These are phyloP conservation scores for Helianthus annuus DNA, from an alignment of 129 eudicot genomes.

Conservation along the genomic window HanXRQr2.0-SUNRISE NC_035438.2:44477389-44477888, in stretches of 20 bases:
- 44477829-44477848: conserved; percentile 72
- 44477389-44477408: too few relatives aligned
- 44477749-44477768: background rate
- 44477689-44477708: conserved; percentile 60
- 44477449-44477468: too few relatives aligned
- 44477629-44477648: conserved; percentile 74
- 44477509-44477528: too few relatives aligned
- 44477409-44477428: too few relatives aligned
- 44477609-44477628: conserved; percentile 60
- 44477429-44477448: too few relatives aligned
- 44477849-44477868: conserved; percentile 67
- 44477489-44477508: too few relatives aligned
- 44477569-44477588: conserved; percentile 77
- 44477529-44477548: too few relatives aligned
- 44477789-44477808: background rate
- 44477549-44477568: conserved; percentile 30
- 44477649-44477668: conserved; percentile 82
- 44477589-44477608: conserved; percentile 68
- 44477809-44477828: conserved; percentile 76
- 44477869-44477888: too few relatives aligned
- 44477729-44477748: too few relatives aligned
- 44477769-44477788: background rate
- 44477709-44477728: conserved; percentile 40
- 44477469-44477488: conserved; percentile 60
- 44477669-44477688: conserved; percentile 76